Percentiles rank a stretch among this genome's conserved stretches.
Evolutionary conservation across 225 moss, liverwort and hornwort species (phyloP).

Genomic region (Ulota crispa): DNA sequence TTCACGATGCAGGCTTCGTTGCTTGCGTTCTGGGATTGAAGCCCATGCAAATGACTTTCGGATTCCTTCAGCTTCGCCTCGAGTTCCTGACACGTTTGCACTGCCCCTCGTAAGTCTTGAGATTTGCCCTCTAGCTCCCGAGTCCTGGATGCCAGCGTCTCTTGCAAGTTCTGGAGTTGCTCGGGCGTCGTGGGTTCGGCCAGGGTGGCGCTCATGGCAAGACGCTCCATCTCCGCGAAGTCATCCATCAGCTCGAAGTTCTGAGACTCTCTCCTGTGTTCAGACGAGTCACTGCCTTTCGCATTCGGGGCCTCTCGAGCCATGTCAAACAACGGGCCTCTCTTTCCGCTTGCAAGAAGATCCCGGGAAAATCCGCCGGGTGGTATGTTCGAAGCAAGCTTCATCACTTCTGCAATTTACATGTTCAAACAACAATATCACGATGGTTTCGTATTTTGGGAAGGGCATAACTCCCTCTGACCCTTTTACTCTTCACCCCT

Average conservation of each 20-base stretch:
- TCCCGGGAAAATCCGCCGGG: constrained; percentile 24
- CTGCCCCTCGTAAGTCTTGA: constrained; percentile 40
- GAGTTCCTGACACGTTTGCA: constrained; percentile 41
- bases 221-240: constrained; percentile 63
- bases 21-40: constrained; percentile 40
- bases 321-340: constrained; percentile 23
- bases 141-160: constrained; percentile 29
- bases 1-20: constrained; percentile 40
- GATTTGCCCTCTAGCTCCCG: constrained; percentile 39
- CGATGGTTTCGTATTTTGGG: neutral
- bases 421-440: neutral
- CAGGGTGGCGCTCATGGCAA: constrained; percentile 40
- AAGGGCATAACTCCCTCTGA: neutral
- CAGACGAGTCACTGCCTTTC: constrained; percentile 24
- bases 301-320: constrained; percentile 17
- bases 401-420: constrained; percentile 32
- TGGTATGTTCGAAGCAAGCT: constrained; percentile 16
- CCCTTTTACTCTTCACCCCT: neutral
- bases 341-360: constrained; percentile 23
- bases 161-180: constrained; percentile 40
- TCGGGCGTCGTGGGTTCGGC: constrained; percentile 20
- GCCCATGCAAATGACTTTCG: constrained; percentile 35
- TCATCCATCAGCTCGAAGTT: constrained; percentile 68
- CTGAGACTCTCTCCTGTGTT: constrained; percentile 47
- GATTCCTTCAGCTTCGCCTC: constrained; percentile 37